These are phyloP conservation scores for Venustampulla echinocandica DNA, from an alignment of 495 filamentous ascomycete genomes.

Conservation along the genomic window DNA sequence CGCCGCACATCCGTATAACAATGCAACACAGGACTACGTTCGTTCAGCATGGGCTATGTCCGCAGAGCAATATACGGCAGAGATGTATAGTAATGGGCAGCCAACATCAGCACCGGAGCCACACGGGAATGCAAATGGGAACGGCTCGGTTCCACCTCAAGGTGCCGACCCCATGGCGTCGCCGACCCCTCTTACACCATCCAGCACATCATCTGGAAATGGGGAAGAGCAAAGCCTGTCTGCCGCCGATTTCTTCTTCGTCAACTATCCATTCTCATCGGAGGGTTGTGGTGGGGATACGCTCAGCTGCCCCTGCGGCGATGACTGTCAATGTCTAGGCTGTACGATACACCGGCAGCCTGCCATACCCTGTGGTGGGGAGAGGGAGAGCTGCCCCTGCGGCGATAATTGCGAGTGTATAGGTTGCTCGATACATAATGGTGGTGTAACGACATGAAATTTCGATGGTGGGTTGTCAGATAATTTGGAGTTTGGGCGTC, in stretches of 20 bases:
- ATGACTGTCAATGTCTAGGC: constrained; percentile 43
- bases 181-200: constrained; percentile 26
- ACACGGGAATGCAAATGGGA: constrained; percentile 6
- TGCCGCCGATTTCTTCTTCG: constrained; percentile 39
- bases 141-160: constrained; percentile 1
- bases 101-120: background rate
- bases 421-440: constrained; percentile 46
- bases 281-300: constrained; percentile 29
- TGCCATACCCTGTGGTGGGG: constrained; percentile 26
- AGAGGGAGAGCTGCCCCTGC: constrained; percentile 36
- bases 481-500: no score
- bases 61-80: constrained; percentile 10
- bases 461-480: no score
- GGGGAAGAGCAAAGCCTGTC: constrained; percentile 36
- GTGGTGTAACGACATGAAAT: constrained; percentile 43
- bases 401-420: constrained; percentile 43
- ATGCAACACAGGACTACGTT: constrained; percentile 58
- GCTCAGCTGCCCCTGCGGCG: constrained; percentile 40
- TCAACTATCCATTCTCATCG: constrained; percentile 32
- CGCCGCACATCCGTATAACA: constrained; percentile 62
- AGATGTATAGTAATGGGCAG: constrained; percentile 13
- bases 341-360: constrained; percentile 33
- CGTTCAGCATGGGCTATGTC: constrained; percentile 27
- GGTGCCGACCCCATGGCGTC: constrained; percentile 12
- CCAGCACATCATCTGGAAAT: constrained; percentile 32